phyloP scores from a whole-genome alignment of 768 basidiomycete genomes.

The Suillus subluteus region DNA sequence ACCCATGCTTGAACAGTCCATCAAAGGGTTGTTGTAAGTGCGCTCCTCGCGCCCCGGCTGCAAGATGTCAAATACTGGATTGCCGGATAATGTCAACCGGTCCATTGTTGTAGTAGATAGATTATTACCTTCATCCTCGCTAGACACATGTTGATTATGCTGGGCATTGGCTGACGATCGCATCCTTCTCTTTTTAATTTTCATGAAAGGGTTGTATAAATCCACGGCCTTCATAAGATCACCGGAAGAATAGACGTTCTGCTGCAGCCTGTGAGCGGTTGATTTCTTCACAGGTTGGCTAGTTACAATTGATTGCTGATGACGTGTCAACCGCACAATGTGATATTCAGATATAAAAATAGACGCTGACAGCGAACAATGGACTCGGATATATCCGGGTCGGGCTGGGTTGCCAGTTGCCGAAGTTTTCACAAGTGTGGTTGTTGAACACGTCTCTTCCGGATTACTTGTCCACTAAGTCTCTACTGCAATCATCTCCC shows the following conservation, averaged over 20 bases:
- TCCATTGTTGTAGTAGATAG: neutral
- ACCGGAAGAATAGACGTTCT: neutral
- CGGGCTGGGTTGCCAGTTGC: neutral
- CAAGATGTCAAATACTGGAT: neutral
- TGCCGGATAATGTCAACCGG: neutral
- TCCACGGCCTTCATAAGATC: neutral
- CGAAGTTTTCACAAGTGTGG: neutral
- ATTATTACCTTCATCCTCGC: neutral
- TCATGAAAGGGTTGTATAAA: neutral
- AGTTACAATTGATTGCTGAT: neutral
- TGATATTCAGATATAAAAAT: neutral
- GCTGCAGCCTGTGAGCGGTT: neutral
- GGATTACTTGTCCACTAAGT: neutral
- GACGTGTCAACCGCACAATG: neutral
- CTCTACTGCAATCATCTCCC: neutral
- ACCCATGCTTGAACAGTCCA: neutral
- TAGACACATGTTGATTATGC: neutral
- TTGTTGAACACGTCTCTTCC: neutral
- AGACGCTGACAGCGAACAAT: neutral
- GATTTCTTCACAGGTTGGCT: neutral
- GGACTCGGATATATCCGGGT: neutral
- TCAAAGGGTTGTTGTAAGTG: slow-evolving; percentile 1
- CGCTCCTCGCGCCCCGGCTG: neutral
- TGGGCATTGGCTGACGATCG: neutral
- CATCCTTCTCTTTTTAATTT: neutral